phyloP scores from a whole-genome alignment of 2,329 filamentous ascomycete species.

The Dothideomycetes sp. region DNA sequence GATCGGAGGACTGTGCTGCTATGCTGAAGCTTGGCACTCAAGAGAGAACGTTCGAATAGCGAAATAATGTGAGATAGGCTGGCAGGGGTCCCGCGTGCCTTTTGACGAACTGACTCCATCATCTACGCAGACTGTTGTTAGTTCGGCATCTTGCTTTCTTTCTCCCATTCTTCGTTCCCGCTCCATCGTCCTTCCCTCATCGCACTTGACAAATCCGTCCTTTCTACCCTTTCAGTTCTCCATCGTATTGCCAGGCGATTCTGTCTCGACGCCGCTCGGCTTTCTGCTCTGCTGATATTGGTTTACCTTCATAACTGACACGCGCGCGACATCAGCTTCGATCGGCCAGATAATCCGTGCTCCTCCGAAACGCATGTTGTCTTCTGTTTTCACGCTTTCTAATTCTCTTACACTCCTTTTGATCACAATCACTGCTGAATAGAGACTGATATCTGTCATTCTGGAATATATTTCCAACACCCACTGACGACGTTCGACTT shows the following conservation, averaged over 20 bases:
- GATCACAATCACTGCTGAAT: too few relatives aligned
- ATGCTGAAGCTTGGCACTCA: slow-evolving; percentile 11
- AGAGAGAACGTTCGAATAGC: slow-evolving; percentile 10
- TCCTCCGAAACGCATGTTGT: slow-evolving; percentile 13
- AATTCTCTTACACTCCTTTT: background rate
- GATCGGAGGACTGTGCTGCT: slow-evolving; percentile 8
- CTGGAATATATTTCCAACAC: too few relatives aligned
- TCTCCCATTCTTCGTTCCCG: background rate
- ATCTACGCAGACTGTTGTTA: too few relatives aligned
- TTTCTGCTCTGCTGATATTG: slow-evolving; percentile 9
- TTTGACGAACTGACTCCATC: too few relatives aligned
- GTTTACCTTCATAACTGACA: slow-evolving; percentile 10
- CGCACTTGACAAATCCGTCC: slow-evolving; percentile 1
- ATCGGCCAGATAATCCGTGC: slow-evolving; percentile 9
- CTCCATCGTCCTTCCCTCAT: background rate
- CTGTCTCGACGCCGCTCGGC: slow-evolving; percentile 12
- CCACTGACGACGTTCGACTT: too few relatives aligned
- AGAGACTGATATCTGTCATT: too few relatives aligned
- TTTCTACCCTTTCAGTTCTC: slow-evolving; percentile 5
- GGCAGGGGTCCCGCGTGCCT: slow-evolving; percentile 9
- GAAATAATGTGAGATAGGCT: slow-evolving; percentile 5
- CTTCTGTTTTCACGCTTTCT: slow-evolving; percentile 2
- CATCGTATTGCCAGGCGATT: too few relatives aligned
- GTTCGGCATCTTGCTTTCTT: background rate
- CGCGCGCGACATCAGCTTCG: slow-evolving; percentile 8